phyloP scores from a whole-genome alignment of 75 land plant species.

The Picea glauca region DNA sequence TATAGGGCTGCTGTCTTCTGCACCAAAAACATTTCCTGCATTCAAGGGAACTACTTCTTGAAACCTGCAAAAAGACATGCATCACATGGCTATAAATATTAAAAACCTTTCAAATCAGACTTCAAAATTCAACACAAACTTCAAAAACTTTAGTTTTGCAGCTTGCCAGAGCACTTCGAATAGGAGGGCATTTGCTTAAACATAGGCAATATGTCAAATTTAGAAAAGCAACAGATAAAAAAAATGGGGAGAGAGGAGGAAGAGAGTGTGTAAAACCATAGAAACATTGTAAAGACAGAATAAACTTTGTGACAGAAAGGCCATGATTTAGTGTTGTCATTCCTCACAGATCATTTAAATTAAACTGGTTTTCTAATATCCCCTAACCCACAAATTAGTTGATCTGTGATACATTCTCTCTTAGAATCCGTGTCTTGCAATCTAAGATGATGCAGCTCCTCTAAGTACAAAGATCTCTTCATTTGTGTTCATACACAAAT shows the following conservation, averaged over 20 bases:
- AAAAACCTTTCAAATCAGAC: neutral
- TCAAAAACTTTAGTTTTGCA: neutral
- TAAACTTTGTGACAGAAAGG: too few species aligned
- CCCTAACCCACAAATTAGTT: neutral
- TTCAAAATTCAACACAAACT: neutral
- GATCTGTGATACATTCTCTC: too few species aligned
- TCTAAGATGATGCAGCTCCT: too few species aligned
- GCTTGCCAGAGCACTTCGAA: neutral
- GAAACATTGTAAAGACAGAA: neutral
- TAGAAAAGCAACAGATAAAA: neutral
- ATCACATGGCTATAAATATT: neutral
- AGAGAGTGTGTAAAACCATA: neutral
- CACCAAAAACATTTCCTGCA: slow-evolving; percentile 91
- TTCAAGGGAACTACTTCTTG: slow-evolving; percentile 94
- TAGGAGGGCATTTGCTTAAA: slow-evolving; percentile 6
- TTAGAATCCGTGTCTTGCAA: too few species aligned
- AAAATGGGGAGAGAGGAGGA: neutral
- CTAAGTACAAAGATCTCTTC: too few species aligned
- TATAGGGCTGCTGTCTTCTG: slow-evolving; percentile 73
- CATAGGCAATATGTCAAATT: neutral
- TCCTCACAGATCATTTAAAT: neutral
- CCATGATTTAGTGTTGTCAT: too few species aligned
- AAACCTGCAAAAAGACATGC: slow-evolving; percentile 47
- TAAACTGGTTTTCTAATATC: neutral
- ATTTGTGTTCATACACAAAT: too few species aligned